Conservation (phyloP, 2,329 filamentous ascomycete species). For the Fusarium sp. region DNA sequence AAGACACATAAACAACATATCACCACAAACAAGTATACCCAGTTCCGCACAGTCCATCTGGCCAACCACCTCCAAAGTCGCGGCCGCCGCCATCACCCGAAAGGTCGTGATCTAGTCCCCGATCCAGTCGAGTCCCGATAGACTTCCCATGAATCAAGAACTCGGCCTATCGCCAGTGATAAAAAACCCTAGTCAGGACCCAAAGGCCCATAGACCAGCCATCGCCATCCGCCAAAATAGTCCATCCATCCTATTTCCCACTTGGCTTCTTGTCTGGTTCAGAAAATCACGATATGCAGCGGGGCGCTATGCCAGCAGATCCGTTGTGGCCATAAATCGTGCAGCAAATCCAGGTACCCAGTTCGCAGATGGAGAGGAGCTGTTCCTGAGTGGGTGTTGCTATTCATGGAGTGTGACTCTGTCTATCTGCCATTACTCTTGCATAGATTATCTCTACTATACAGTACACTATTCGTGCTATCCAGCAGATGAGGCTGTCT, state of each 20-base stretch:
- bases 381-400: constrained; percentile 32
- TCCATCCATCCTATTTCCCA: constrained; percentile 37
- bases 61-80: constrained; percentile 38
- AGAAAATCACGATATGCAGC: constrained; percentile 47
- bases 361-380: constrained; percentile 44
- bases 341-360: constrained; percentile 44
- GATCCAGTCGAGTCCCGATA: constrained; percentile 36
- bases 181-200: constrained; percentile 31
- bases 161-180: constrained; percentile 34
- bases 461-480: not conserved
- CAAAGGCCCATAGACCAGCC: constrained; percentile 42
- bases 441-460: too few relatives aligned
- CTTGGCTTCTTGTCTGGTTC: constrained; percentile 21
- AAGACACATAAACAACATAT: not conserved
- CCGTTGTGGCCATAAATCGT: constrained; percentile 46
- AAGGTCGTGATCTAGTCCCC: constrained; percentile 33
- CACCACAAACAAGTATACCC: constrained; percentile 37
- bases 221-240: constrained; percentile 38
- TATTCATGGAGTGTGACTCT: constrained; percentile 10
- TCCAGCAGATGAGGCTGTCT: constrained; percentile 22
- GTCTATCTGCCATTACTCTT: constrained; percentile 1
- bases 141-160: constrained; percentile 38
- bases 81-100: constrained; percentile 37
- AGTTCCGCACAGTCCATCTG: constrained; percentile 10
- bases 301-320: constrained; percentile 49